Evolutionary conservation across 2,329 filamentous ascomycete species (phyloP).

Genomic region (Ceratocystis cacaofunesta): DNA sequence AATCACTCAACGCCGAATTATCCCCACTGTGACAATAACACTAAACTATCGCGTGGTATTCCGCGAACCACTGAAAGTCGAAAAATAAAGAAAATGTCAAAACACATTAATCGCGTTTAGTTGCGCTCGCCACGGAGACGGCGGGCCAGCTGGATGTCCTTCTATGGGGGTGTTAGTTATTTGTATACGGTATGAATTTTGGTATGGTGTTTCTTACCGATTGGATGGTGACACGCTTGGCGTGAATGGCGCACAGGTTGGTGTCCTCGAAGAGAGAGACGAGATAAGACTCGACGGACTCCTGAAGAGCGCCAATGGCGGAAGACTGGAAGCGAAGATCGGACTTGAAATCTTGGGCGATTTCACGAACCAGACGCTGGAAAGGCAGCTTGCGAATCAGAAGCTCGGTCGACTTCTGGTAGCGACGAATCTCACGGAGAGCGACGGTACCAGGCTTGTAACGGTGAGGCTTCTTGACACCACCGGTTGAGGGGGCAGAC

Average conservation of each 20-base stretch:
- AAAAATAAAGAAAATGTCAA: slow-evolving; percentile 10
- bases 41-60: slow-evolving; percentile 15
- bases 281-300: slow-evolving; percentile 97
- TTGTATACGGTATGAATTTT: too few relatives aligned
- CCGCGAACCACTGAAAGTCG: slow-evolving; percentile 13
- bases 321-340: slow-evolving; percentile 96
- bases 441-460: slow-evolving; percentile 89
- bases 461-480: slow-evolving; percentile 91
- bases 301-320: slow-evolving; percentile 91
- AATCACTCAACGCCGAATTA: slow-evolving; percentile 16
- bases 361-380: slow-evolving; percentile 93
- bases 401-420: slow-evolving; percentile 94
- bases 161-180: slow-evolving; percentile 25
- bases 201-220: slow-evolving; percentile 26
- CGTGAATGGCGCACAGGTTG: slow-evolving; percentile 96
- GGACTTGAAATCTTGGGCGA: slow-evolving; percentile 89
- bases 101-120: slow-evolving; percentile 32
- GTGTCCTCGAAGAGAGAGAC: slow-evolving; percentile 97
- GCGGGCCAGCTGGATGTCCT: slow-evolving; percentile 93
- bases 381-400: slow-evolving; percentile 96
- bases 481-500: slow-evolving; percentile 89
- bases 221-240: slow-evolving; percentile 98
- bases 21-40: slow-evolving; percentile 17
- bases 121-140: slow-evolving; percentile 89
- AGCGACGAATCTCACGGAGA: slow-evolving; percentile 95